These are phyloP conservation scores for Trametes punicea DNA, from an alignment of 768 basidiomycete genomes.

Conservation along the genomic window DNA sequence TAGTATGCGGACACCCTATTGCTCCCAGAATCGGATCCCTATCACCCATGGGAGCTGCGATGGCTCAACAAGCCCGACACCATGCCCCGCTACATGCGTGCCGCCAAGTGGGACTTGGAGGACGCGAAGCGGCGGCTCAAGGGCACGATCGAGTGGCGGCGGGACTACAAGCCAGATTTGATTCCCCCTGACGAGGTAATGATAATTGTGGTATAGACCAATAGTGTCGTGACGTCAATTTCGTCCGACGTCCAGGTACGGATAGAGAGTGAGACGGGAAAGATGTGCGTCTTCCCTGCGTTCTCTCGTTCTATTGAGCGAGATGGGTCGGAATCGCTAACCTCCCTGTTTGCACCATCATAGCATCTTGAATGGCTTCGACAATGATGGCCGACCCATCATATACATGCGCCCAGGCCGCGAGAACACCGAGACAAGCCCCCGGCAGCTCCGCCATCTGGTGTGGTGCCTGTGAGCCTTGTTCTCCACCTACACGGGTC, in stretches of 20 bases:
- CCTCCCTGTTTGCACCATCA: too few species aligned
- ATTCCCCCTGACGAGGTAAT: constrained; percentile 72
- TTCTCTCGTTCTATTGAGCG: background rate
- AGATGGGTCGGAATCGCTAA: background rate
- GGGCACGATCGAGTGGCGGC: constrained; percentile 78
- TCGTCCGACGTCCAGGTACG: constrained; percentile 41
- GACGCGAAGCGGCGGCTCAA: constrained; percentile 79
- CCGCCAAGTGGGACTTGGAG: constrained; percentile 76
- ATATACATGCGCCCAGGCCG: constrained; percentile 86
- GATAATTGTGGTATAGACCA: background rate
- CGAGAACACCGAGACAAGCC: constrained; percentile 77
- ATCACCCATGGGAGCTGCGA: constrained; percentile 71
- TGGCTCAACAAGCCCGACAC: constrained; percentile 73
- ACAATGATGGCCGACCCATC: constrained; percentile 82
- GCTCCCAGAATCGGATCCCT: constrained; percentile 66
- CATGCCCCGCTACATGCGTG: constrained; percentile 75
- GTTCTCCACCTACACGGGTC: background rate
- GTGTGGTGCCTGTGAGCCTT: constrained; percentile 77
- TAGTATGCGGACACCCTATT: constrained; percentile 67
- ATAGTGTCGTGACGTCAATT: background rate
- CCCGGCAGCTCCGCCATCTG: constrained; percentile 79
- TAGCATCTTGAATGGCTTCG: constrained; percentile 82
- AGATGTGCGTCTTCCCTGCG: constrained; percentile 58
- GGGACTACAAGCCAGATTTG: constrained; percentile 81
- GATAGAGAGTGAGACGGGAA: constrained; percentile 80